Conservation (phyloP, 2,329 filamentous ascomycete species). For the Ceratocystis huliohia region DNA sequence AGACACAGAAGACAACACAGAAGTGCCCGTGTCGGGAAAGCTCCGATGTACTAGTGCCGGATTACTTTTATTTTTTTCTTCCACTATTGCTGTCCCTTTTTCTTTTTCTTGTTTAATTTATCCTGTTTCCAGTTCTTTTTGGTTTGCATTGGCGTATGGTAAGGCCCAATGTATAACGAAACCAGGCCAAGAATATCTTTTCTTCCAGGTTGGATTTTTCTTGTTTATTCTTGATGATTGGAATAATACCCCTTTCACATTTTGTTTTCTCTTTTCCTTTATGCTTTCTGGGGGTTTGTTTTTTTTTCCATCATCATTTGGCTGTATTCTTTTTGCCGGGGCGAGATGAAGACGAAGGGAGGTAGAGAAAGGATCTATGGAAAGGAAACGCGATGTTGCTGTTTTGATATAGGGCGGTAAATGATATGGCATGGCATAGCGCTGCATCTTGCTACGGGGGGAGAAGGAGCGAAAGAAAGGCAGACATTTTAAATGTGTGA, state of each 20-base stretch:
- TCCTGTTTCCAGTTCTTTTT: neutral
- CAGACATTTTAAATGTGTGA: too few species aligned
- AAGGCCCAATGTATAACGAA: neutral
- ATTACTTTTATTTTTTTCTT: slow-evolving; percentile 7
- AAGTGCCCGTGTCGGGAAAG: neutral
- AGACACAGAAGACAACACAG: neutral
- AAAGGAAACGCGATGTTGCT: neutral
- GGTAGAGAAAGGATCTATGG: too few species aligned
- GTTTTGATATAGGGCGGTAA: neutral
- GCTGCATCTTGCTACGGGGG: too few species aligned
- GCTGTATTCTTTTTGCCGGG: neutral
- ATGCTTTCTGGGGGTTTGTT: neutral
- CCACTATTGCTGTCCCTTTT: neutral
- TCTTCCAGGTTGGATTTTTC: neutral
- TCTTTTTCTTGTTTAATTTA: neutral
- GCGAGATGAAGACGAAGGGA: neutral
- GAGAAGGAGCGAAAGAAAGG: too few species aligned
- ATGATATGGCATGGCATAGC: too few species aligned
- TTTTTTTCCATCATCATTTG: neutral
- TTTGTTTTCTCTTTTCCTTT: neutral
- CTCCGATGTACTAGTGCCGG: neutral
- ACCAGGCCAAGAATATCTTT: neutral
- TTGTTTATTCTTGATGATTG: slow-evolving; percentile 6
- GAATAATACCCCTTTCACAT: neutral
- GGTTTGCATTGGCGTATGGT: neutral